Conservation (phyloP, 2,329 filamentous ascomycete species). For the Didymellaceae sp. region DNA sequence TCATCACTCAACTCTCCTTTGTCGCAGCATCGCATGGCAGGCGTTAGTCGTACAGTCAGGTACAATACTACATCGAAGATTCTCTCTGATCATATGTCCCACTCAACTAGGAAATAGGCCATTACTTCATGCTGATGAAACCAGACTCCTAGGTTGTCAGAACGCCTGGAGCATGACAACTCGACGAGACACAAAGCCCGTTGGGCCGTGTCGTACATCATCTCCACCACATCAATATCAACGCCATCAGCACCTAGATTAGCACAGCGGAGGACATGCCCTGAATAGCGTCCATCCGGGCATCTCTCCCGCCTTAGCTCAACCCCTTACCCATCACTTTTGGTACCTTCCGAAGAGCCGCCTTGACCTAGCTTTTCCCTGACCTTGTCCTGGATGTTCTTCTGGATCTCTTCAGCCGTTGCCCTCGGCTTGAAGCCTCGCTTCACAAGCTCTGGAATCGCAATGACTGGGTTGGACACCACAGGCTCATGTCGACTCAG, state of each 20-base stretch:
- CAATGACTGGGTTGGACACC: conserved; percentile 12
- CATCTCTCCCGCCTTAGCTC: not conserved
- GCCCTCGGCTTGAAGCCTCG: conserved; percentile 17
- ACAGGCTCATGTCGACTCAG: conserved; percentile 17
- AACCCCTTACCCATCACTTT: not conserved
- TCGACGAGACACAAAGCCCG: not conserved
- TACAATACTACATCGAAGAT: conserved; percentile 16
- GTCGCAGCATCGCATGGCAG: conserved; percentile 12
- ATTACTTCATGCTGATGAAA: not conserved
- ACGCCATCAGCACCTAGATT: not conserved
- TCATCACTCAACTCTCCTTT: conserved; percentile 14
- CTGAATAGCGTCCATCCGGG: not conserved
- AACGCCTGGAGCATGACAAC: not conserved
- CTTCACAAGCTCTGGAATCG: conserved; percentile 12
- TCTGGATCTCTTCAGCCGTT: conserved; percentile 8
- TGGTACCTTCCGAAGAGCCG: not conserved
- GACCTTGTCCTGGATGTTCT: conserved; percentile 12
- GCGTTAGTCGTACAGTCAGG: conserved; percentile 11
- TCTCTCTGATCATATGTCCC: conserved; percentile 8
- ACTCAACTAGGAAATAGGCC: not conserved
- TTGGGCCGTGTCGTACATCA: conserved; percentile 10
- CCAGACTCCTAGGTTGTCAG: not conserved
- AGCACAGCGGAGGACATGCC: not conserved
- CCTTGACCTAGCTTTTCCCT: conserved; percentile 5
- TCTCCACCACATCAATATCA: not conserved